Conservation (phyloP, 208 protist genomes). For the Leishmania turanica region DNA sequence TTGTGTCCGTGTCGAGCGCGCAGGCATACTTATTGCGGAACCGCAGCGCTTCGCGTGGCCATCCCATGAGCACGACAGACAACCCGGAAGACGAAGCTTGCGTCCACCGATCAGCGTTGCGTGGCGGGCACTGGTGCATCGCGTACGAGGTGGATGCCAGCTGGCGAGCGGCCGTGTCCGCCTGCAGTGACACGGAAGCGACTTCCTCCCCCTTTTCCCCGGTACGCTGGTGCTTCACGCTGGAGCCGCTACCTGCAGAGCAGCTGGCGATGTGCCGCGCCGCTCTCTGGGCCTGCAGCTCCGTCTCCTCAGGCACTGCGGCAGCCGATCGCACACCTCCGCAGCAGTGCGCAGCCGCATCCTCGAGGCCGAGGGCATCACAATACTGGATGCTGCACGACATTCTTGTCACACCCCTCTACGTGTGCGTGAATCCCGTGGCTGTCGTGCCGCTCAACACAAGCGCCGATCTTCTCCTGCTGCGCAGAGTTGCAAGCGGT, state of each 20-base stretch:
- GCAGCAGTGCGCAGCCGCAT: not conserved
- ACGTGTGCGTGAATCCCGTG: slow-evolving; percentile 4
- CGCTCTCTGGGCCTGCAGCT: not conserved
- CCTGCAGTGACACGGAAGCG: not conserved
- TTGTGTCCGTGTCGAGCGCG: slow-evolving; percentile 17
- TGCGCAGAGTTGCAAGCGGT: not conserved
- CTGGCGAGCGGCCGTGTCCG: not conserved
- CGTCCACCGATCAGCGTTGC: not conserved
- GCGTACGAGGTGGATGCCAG: slow-evolving; percentile 14
- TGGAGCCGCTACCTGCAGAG: slow-evolving; percentile 26
- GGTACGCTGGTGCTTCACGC: slow-evolving; percentile 22
- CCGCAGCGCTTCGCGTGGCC: not conserved
- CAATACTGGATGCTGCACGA: not conserved
- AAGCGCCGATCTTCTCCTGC: not conserved
- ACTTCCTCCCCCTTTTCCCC: not conserved
- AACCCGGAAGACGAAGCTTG: not conserved
- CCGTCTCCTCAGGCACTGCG: not conserved
- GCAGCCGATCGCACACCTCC: not conserved
- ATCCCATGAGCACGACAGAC: not conserved
- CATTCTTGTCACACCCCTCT: slow-evolving; percentile 28
- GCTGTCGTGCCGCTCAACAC: slow-evolving; percentile 9
- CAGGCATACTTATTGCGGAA: not conserved
- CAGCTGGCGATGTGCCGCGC: slow-evolving; percentile 13
- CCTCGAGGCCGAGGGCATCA: not conserved
- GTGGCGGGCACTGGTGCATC: slow-evolving; percentile 21